A percentile compares a stretch with the other conserved stretches of the same genome.
phyloP scores from a whole-genome alignment of 2,329 filamentous ascomycete genomes.

The Aspergillus spinulosporus region DNA sequence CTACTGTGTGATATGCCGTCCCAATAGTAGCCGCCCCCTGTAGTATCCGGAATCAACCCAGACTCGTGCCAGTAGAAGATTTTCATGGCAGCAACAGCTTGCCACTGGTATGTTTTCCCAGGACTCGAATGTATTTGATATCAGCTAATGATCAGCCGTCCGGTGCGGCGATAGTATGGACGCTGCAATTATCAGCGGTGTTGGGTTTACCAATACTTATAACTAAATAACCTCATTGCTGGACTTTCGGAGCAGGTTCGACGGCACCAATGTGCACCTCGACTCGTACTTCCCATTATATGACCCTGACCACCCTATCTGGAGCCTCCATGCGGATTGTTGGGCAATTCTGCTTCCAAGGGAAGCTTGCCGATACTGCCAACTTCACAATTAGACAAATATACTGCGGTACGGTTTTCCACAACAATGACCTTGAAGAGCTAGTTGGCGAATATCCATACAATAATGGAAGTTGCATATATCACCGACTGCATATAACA shows the following conservation, averaged over 20 bases:
- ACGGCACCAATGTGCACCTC: too few relatives aligned
- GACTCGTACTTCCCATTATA: too few relatives aligned
- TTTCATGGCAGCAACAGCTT: slow-evolving; percentile 11
- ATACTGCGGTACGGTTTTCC: slow-evolving; percentile 4
- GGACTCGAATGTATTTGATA: background rate
- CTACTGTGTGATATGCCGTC: slow-evolving; percentile 9
- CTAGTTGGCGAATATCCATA: slow-evolving; percentile 1
- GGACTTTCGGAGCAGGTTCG: too few relatives aligned
- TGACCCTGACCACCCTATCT: background rate
- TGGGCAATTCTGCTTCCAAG: slow-evolving; percentile 8
- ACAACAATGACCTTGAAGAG: slow-evolving; percentile 2
- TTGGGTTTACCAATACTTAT: background rate
- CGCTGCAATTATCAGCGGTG: slow-evolving; percentile 1
- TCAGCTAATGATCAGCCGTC: background rate
- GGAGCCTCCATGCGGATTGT: slow-evolving; percentile 1
- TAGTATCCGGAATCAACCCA: background rate
- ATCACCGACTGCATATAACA: background rate
- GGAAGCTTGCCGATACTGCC: background rate
- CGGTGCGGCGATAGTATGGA: background rate
- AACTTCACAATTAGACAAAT: background rate
- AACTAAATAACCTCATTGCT: too few relatives aligned
- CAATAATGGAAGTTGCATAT: background rate
- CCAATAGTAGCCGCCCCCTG: background rate
- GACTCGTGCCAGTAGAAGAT: background rate
- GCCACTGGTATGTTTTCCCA: slow-evolving; percentile 1